Base-by-base conservation (phyloP, 306 rosid genomes). In the Cajanus cajan region DNA sequence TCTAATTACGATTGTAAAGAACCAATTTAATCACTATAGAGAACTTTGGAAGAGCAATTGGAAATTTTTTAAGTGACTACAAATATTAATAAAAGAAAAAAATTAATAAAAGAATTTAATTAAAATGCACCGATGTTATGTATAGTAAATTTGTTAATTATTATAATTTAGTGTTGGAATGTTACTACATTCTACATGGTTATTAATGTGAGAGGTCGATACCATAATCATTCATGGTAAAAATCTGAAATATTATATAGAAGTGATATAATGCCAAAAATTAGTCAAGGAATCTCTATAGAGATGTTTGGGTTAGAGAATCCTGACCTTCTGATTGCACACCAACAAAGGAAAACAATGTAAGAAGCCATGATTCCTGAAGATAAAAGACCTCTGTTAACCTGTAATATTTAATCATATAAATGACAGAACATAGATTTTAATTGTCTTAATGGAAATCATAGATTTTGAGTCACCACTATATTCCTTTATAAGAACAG, bases 291-390 rank as follows among this genome's bases (percentile, higher is more conserved):
- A 44, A 37, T n/a, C 25, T 13, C 40, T 44, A 41, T 3, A 45
- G 1, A 16, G 36, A 70, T 34, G 9, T 40, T 43, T 63, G 73
- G 66, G 6, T 43, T 72, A 18, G 76, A 85, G 37, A 57, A 79
- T 78, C 41, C 83, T 55, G 51, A 92, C 96, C 97, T 92, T 86
- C 94, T 86, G 37, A 93, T 81, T 41, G 98, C 98, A 85, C 88
- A 83, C 97, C 97, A 93, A 79, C 98, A 93, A 47, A 91, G 90
- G 82, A 90, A 93, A 73, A 93, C 90, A 68, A 91, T 75, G 79
- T 93, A 93, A 7, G 91, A 90, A 78, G 97, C 97, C 97, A 93
- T 91, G 76, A 93, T 88, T 82, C 97, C 98, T 4, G 98, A 93
- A 55, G 98, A 91, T 68, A 93, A 77, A 70, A 93, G 91, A 57